phyloP scores from a whole-genome alignment of 345 rosid species.

The Stellera chamaejasme region DNA sequence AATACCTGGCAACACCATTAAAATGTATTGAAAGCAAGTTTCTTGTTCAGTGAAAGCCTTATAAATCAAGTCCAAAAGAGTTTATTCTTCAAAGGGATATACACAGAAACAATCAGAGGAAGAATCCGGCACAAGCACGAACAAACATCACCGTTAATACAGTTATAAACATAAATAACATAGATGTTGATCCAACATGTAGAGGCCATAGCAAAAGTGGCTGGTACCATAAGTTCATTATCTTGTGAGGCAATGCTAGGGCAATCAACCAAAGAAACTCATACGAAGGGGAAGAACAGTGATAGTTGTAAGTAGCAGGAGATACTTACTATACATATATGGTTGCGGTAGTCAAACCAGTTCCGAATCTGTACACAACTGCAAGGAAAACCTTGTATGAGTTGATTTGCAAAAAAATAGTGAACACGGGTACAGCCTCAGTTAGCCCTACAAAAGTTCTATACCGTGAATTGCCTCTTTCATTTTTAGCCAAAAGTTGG shows the following conservation, averaged over 20 bases:
- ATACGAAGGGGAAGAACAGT: background rate
- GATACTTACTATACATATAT: slow-evolving; percentile 67
- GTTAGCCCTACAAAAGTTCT: slow-evolving; percentile 9
- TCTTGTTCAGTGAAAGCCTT: slow-evolving; percentile 38
- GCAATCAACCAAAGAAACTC: too few relatives aligned
- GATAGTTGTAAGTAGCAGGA: slow-evolving; percentile 11
- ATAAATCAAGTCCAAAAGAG: slow-evolving; percentile 20
- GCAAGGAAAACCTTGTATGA: slow-evolving; percentile 24
- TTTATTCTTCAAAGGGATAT: background rate
- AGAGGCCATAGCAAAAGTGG: too few relatives aligned
- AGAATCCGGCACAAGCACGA: background rate
- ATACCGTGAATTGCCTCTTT: slow-evolving; percentile 48
- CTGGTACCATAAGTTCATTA: too few relatives aligned
- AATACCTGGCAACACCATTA: slow-evolving; percentile 82
- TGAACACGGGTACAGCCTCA: too few relatives aligned
- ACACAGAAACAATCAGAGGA: slow-evolving; percentile 3
- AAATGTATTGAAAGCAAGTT: slow-evolving; percentile 54
- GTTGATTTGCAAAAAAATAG: background rate
- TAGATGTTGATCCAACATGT: background rate
- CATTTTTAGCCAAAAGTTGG: slow-evolving; percentile 45
- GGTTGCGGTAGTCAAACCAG: slow-evolving; percentile 77
- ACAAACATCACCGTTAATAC: background rate
- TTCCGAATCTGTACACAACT: slow-evolving; percentile 63
- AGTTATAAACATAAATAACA: background rate
- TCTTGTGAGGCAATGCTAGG: too few relatives aligned